Conservation (phyloP, 1,139 yeast species). For the Hansenula sp. region DNA sequence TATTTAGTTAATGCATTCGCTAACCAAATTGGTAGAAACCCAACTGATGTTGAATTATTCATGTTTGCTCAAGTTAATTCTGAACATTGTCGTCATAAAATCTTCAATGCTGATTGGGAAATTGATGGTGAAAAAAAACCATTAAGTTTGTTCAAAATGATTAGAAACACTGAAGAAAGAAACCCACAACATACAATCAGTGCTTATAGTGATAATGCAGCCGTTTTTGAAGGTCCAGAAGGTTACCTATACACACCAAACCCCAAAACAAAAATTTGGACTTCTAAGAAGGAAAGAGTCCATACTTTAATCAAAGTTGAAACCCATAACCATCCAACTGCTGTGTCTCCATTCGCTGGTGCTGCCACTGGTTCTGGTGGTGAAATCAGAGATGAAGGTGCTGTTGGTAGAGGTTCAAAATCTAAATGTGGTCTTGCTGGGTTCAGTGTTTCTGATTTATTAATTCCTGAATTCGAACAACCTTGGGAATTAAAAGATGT, state of each 20-base stretch:
- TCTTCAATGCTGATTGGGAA: constrained; percentile 98
- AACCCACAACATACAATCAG: constrained; percentile 83
- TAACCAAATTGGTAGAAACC: constrained; percentile 75
- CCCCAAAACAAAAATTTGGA: constrained; percentile 67
- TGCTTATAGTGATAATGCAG: constrained; percentile 98
- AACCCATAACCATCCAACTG: constrained; percentile 99
- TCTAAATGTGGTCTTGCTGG: constrained; percentile 97
- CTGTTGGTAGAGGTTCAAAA: constrained; percentile 97
- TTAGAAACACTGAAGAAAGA: constrained; percentile 84
- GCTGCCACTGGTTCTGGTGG: constrained; percentile 99
- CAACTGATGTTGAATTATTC: constrained; percentile 96
- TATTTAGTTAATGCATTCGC: constrained; percentile 80
- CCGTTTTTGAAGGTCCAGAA: constrained; percentile 70
- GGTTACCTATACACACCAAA: constrained; percentile 81
- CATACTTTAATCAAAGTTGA: constrained; percentile 94
- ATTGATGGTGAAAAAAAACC: constrained; percentile 80
- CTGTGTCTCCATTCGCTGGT: constrained; percentile 98
- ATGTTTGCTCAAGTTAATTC: constrained; percentile 99
- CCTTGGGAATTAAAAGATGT: constrained; percentile 88
- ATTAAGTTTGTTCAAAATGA: constrained; percentile 84
- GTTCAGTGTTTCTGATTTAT: constrained; percentile 85
- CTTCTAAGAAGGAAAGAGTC: constrained; percentile 68
- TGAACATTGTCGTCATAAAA: constrained; percentile 99
- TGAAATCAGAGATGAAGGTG: constrained; percentile 99
- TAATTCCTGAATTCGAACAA: constrained; percentile 79